Evolutionary conservation across 768 basidiomycete genomes (phyloP), one percentile per base, ranked within the genome.

Genomic region (Leccinum olivaceopallidum): DNA sequence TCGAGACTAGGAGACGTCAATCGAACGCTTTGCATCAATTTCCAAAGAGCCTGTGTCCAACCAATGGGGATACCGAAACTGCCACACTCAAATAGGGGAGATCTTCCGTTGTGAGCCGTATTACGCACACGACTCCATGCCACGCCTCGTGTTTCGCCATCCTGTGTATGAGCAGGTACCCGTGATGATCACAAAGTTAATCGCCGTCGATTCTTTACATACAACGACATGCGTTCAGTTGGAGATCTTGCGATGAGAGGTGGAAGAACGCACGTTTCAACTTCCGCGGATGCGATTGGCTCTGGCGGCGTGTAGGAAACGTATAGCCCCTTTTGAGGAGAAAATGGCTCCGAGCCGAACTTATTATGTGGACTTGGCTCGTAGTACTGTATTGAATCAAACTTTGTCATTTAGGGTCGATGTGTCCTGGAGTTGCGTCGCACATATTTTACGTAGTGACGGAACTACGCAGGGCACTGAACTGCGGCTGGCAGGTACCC

Each of bases 111-210:
- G 48, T 24, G 44, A 9, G 42, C 42, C 18, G 42, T 44, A 36
- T 36, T 36, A 14, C 44, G n/a, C 20, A 20, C 26, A 24, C 28
- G 18, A 18, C 39, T 39, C 39, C 18, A 53, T 14, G 10, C 53
- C 28, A 13, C 14, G 8, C 65, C 65, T 64, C 65, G 24, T 67
- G 65, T 58, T 49, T 57, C 7, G 20, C 59, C 57, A 61, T 59
- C 57, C 57, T 26, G 65, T 56, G 34, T 24, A 14, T 22, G 20
- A 22, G 5, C 18, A 30, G 30, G 30, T 30, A 37, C 53, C 53
- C 30, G 30, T 9, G 30, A 20, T 30, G 63, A 55, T 47, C 24
- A 20, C 14, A 2, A 20, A 44, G 10, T 65, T 59, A 59, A 65
- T 67, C 48, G 39, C 64, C 64, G 61, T 53, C 22, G 1, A 14